Base-by-base conservation (phyloP, 2,329 filamentous ascomycete species). In the Bipolaris victoriae region DNA sequence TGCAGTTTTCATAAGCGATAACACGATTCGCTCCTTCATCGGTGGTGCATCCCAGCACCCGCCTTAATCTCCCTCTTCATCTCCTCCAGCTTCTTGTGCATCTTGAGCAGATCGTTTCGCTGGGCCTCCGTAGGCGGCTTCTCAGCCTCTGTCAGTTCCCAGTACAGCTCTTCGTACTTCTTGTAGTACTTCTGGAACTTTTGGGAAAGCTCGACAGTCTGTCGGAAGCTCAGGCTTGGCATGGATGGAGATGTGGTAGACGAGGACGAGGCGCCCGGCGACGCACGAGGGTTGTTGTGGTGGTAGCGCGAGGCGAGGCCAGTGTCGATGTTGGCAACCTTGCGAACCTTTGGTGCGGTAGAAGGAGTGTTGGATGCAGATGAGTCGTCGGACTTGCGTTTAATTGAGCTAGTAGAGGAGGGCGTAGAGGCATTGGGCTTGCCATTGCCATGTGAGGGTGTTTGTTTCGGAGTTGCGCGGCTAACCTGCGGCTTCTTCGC, bases 121-220 rank as follows among this genome's bases (percentile, higher is more conserved):
- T 87, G 83, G 20, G 79, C 74, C 47, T 76, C 72, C 4, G 77
- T 78, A 7, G 82, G 79, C 3, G 81, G 77, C 53, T 79, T 74
- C 31, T 76, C 63, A 10, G 71, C 64, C 39, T 77, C 76, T 0
- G 70, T 72, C 58, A 80, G 65, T 61, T 76, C 71, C 66, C 82
- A 81, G 69, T 88, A 84, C 64, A 87, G 70, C 65, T 80, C 74
- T 63, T 81, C 80, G 65, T 89, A 88, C 55, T 80, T 81, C 35
- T 82, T 81, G 66, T 88, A 88, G 60, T 82, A 82, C 51, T 77
- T 77, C 67, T 86, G 85, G 72, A 88, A 88, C 47, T 77, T 78
- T 62, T 78, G 77, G 2, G 80, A 81, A 24, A 81, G 65, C 55
- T 78, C 75, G 20, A 82, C 72, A 33, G 78, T 79, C 63, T 81